Base-by-base conservation (phyloP, 1,284 basidiomycete genomes). In the Leccinum griseonigrum region DNA sequence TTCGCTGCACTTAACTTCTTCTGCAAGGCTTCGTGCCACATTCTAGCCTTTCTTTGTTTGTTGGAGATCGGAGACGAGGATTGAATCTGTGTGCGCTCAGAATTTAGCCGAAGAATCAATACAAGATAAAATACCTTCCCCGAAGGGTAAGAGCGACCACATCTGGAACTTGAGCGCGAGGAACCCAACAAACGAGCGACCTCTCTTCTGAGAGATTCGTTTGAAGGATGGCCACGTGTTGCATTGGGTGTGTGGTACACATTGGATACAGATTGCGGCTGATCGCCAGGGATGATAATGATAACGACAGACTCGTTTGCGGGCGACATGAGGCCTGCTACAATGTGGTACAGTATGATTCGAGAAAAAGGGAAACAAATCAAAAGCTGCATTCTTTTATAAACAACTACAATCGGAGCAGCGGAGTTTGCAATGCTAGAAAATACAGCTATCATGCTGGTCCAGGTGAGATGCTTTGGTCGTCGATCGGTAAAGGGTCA, bases 31-130 rank as follows among this genome's bases (percentile, higher is more conserved):
- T 57, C 29, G 22, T 57, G 56, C 46, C 46, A 57, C 36, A 54
- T 38, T 31, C 38, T 54, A 18, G 57, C 56, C 32, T 57, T 57
- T 57, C 46, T 51, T 51, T 51, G 56, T 34, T 57, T 57, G 32
- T 57, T 57, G 46, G 56, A 57, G 46, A 57, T n/a, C 26, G 46
- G 48, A 50, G 29, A 38, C 10, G 16, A 57, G 22, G 54, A 54
- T 16, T 34, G 31, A 38, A 9, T 51, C 56, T 57, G 48, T 57
- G 22, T 14, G 34, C 34, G 13, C 11, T 57, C 56, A 50, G 32
- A 50, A 36, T 57, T 54, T 40, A 40, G 32, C 46, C 22, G 22
- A 54, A 54, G 34, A 54, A 54, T 38, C 22, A 28, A 54, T 54
- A 38, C 54, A 38, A 34, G 54, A 28, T 38, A 43, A 28, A 14